A percentile compares a stretch with the other conserved stretches of the same genome.
Conservation (phyloP, 2,329 filamentous ascomycete genomes). For the Ceratocystis variospora region DNA sequence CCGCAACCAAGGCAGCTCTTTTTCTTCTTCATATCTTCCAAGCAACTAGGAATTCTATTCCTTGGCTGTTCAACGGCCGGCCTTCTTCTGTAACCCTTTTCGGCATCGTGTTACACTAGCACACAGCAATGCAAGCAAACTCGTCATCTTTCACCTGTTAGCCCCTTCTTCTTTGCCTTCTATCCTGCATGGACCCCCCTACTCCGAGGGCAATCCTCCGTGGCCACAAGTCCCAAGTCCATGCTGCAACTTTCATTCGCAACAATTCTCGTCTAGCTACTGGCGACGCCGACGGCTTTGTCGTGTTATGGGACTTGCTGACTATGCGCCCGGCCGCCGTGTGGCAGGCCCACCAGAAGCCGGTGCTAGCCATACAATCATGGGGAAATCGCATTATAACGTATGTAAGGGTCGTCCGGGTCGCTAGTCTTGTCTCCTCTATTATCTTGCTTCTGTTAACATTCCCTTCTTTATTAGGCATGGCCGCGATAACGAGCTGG, state of each 20-base stretch:
- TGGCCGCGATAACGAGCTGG: conserved; percentile 74
- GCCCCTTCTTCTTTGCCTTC: background rate
- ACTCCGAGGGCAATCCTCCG: conserved; percentile 54
- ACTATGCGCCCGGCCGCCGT: conserved; percentile 69
- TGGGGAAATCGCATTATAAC: conserved; percentile 73
- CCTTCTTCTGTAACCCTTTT: too few relatives aligned
- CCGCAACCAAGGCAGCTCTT: background rate
- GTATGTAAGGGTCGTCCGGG: conserved; percentile 40
- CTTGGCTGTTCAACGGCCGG: too few relatives aligned
- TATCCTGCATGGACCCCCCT: background rate
- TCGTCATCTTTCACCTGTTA: too few relatives aligned
- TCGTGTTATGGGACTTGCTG: conserved; percentile 72
- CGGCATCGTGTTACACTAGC: background rate
- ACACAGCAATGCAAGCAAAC: too few relatives aligned
- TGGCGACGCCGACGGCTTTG: conserved; percentile 80
- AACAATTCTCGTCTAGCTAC: conserved; percentile 65
- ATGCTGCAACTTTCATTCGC: conserved; percentile 59
- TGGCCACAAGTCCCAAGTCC: conserved; percentile 70
- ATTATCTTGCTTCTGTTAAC: background rate
- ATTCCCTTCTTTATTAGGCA: conserved; percentile 42
- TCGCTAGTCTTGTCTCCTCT: background rate
- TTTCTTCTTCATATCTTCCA: too few relatives aligned
- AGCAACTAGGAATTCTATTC: too few relatives aligned
- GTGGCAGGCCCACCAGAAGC: conserved; percentile 71
- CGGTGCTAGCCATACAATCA: conserved; percentile 58